phyloP scores from a whole-genome alignment of 345 rosid species.

The Mangifera indica region DNA sequence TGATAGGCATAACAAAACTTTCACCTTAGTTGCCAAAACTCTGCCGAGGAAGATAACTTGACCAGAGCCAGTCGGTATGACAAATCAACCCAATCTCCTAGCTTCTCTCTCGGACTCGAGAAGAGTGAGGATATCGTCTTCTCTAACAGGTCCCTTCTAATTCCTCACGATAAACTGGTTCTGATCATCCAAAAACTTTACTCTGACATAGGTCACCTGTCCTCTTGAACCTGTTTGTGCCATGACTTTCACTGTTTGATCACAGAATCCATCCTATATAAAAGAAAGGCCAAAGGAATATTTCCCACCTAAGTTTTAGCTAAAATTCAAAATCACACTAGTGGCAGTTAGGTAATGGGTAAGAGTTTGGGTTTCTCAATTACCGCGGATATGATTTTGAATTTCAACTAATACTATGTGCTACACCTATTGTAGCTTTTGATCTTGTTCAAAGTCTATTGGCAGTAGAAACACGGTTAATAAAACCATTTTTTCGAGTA shows the following conservation, averaged over 20 bases:
- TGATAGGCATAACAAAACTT: too few relatives aligned
- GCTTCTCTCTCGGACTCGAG: conserved; percentile 90
- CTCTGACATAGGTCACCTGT: conserved; percentile 87
- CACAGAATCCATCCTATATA: conserved; percentile 64
- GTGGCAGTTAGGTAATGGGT: too few relatives aligned
- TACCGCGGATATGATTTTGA: too few relatives aligned
- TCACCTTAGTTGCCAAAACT: conserved; percentile 1
- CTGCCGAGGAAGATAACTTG: neutral
- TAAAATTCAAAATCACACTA: too few relatives aligned
- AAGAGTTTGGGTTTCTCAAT: too few relatives aligned
- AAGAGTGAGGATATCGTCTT: conserved; percentile 74
- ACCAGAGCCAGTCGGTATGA: neutral
- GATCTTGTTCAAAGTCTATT: conserved; percentile 74
- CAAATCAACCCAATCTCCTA: conserved; percentile 67
- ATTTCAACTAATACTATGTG: conserved; percentile 68
- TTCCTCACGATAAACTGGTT: conserved; percentile 81
- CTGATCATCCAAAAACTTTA: conserved; percentile 65
- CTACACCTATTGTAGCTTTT: conserved; percentile 75
- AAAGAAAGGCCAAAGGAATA: too few relatives aligned
- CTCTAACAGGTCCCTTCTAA: conserved; percentile 83
- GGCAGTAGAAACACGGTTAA: conserved; percentile 84
- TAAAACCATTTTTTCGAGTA: neutral
- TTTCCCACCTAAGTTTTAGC: too few relatives aligned
- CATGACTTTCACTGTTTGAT: conserved; percentile 87
- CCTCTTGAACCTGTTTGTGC: conserved; percentile 90